phyloP scores from a whole-genome alignment of 176 grass and related monocot species.

The Zoysia japonica region DNA sequence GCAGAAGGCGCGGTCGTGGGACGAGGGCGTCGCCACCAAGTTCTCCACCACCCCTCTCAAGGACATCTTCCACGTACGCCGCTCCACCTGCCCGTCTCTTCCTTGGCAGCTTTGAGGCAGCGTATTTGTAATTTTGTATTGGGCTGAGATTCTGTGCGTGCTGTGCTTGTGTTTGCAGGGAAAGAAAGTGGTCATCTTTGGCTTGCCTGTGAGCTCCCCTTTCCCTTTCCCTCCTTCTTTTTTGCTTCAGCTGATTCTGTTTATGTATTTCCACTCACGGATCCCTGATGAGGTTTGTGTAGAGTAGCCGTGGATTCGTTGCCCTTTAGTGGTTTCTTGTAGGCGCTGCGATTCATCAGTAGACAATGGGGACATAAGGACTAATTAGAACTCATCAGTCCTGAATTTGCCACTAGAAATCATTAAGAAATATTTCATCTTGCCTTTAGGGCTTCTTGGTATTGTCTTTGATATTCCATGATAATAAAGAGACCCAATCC shows the following conservation, averaged over 20 bases:
- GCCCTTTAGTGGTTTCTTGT: neutral
- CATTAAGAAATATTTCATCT: neutral
- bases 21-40: conserved; percentile 84
- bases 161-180: conserved; percentile 58
- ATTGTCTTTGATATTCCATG: conserved; percentile 3
- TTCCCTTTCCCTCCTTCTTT: neutral
- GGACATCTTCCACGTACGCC: conserved; percentile 73
- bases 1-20: conserved; percentile 91
- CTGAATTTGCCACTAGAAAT: neutral
- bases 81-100: neutral
- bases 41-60: conserved; percentile 86
- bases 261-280: neutral
- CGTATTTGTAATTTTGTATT: neutral
- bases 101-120: neutral
- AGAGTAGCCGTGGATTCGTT: neutral
- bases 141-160: neutral
- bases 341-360: neutral
- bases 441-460: neutral
- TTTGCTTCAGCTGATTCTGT: neutral
- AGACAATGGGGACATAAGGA: neutral
- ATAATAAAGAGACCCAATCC: neutral
- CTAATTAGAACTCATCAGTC: no score
- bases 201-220: conserved; percentile 70
- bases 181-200: conserved; percentile 97
- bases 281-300: neutral